These are phyloP conservation scores for Russula sp. DNA, from an alignment of 768 basidiomycete species.

Conservation along the genomic window DNA sequence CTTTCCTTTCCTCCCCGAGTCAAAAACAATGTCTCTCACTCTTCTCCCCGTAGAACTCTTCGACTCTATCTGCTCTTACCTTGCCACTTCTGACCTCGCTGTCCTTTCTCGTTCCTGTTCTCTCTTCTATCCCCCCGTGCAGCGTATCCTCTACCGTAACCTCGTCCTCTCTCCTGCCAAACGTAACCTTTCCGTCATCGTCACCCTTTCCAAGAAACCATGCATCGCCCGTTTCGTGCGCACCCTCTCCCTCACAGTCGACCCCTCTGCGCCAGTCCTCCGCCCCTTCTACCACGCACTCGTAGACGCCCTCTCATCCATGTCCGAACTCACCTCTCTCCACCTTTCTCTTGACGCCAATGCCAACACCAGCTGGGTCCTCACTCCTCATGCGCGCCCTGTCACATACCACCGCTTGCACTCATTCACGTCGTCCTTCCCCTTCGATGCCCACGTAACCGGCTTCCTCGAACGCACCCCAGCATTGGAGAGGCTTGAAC, in stretches of 20 bases:
- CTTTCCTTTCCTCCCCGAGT: background rate
- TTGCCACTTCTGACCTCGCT: slow-evolving; percentile 38
- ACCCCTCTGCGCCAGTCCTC: slow-evolving; percentile 38
- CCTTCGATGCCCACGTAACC: slow-evolving; percentile 52
- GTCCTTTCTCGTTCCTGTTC: slow-evolving; percentile 43
- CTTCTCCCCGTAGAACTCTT: slow-evolving; percentile 58
- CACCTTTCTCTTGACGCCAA: slow-evolving; percentile 42
- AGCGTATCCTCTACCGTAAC: slow-evolving; percentile 58
- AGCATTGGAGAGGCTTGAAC: slow-evolving; percentile 51
- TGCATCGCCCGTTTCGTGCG: slow-evolving; percentile 56
- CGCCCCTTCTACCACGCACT: slow-evolving; percentile 45
- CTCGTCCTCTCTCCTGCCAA: slow-evolving; percentile 42
- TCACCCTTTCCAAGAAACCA: slow-evolving; percentile 52
- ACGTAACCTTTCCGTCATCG: slow-evolving; percentile 44
- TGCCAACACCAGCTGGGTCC: slow-evolving; percentile 45
- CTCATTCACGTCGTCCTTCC: slow-evolving; percentile 55
- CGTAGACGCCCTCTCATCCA: slow-evolving; percentile 48
- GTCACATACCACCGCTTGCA: slow-evolving; percentile 43
- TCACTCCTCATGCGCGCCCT: slow-evolving; percentile 30
- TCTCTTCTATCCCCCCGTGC: slow-evolving; percentile 44
- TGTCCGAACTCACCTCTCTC: slow-evolving; percentile 56
- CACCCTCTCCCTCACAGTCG: slow-evolving; percentile 50
- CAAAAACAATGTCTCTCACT: slow-evolving; percentile 41
- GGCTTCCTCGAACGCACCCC: slow-evolving; percentile 53
- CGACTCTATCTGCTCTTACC: slow-evolving; percentile 40